These are phyloP conservation scores for Ogataea degrootiae DNA, from an alignment of 805 yeast genomes.

Conservation along the genomic window DNA sequence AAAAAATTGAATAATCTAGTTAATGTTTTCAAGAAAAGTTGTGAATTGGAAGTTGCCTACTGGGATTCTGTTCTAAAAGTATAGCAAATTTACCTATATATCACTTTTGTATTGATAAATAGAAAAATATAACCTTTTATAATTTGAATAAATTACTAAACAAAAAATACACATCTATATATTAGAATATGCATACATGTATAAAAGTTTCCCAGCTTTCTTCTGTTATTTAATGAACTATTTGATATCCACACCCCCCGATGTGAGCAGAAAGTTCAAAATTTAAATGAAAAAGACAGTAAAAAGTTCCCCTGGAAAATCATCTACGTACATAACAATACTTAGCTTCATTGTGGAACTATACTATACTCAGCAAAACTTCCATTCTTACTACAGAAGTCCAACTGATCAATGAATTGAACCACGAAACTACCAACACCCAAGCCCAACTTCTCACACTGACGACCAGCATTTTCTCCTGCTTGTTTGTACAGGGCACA, in stretches of 20 bases:
- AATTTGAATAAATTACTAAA: no score
- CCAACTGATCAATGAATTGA: constrained; percentile 41
- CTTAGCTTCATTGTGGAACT: no score
- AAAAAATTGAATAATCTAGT: background rate
- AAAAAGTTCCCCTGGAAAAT: no score
- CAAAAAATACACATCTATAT: no score
- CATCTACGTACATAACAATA: no score
- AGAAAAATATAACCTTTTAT: no score
- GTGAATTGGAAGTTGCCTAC: constrained; percentile 1
- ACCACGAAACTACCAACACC: constrained; percentile 56
- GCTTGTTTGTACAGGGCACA: constrained; percentile 56
- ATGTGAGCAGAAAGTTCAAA: no score
- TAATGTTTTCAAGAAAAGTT: background rate
- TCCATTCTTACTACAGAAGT: constrained; percentile 4
- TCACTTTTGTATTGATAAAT: background rate
- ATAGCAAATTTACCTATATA: background rate
- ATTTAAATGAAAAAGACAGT: no score
- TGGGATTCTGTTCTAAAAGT: constrained; percentile 2
- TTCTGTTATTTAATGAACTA: no score
- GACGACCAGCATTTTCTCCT: constrained; percentile 47
- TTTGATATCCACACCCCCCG: no score
- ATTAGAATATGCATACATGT: no score
- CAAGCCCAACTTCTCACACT: constrained; percentile 8
- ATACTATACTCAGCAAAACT: background rate
- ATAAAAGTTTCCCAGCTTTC: no score